Percentiles rank a stretch among this genome's conserved stretches.
phyloP scores from a whole-genome alignment of 257 asterid species.

The Datura wrightii region DNA sequence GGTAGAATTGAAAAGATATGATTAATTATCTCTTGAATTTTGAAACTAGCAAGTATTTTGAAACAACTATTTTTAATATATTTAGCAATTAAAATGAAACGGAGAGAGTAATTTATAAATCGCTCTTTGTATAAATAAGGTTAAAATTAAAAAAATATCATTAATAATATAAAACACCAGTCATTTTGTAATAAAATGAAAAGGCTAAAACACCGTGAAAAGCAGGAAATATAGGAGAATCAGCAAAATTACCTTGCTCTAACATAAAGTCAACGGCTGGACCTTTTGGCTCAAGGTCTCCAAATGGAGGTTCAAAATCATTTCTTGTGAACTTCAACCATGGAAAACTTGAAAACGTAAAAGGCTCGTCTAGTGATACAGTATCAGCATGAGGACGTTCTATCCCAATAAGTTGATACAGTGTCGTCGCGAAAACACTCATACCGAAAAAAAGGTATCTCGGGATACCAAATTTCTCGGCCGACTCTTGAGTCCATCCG shows the following conservation, averaged over 20 bases:
- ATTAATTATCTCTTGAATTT: too few species aligned
- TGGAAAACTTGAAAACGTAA: constrained; percentile 52
- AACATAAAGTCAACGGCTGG: constrained; percentile 53
- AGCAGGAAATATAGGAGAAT: too few species aligned
- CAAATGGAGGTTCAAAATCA: constrained; percentile 60
- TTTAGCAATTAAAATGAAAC: too few species aligned
- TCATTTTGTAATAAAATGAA: too few species aligned
- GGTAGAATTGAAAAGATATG: too few species aligned
- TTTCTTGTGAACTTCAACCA: constrained; percentile 53
- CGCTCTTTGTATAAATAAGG: too few species aligned
- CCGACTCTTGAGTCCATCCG: constrained; percentile 67
- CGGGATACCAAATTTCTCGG: constrained; percentile 52
- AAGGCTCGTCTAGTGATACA: constrained; percentile 46
- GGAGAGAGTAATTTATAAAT: too few species aligned
- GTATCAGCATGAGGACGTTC: constrained; percentile 53
- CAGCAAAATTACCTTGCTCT: constrained; percentile 36
- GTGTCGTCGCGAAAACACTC: constrained; percentile 53
- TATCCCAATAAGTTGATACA: constrained; percentile 45
- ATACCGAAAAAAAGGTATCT: constrained; percentile 60
- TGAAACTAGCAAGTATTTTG: too few species aligned
- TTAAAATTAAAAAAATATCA: too few species aligned
- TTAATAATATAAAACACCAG: too few species aligned
- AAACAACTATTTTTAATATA: too few species aligned
- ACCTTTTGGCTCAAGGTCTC: constrained; percentile 59
- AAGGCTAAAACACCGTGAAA: too few species aligned